These are phyloP conservation scores for Solanum hybrid DNA, from an alignment of 305 asterid species.

Conservation along the genomic window DNA sequence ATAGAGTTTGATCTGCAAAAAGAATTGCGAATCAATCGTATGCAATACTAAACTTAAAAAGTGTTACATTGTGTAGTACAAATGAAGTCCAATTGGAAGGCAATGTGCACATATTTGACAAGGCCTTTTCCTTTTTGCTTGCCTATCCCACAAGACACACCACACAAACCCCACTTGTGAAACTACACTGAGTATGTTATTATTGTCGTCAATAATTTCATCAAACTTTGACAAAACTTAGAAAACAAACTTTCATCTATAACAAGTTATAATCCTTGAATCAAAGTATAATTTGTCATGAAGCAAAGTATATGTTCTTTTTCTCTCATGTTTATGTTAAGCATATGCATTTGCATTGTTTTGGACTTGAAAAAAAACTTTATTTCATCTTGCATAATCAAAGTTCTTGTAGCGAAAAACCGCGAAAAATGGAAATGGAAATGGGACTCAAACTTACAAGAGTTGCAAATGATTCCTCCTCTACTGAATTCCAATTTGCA, in stretches of 20 bases:
- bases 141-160: background rate
- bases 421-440: constrained; percentile 40
- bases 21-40: background rate
- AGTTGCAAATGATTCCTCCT: constrained; percentile 40
- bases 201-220: background rate
- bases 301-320: constrained; percentile 60
- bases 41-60: background rate
- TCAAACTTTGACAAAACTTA: background rate
- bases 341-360: background rate
- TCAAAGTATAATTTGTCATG: background rate
- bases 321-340: constrained; percentile 7
- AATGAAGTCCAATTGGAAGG: background rate
- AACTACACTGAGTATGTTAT: background rate
- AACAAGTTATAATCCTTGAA: background rate
- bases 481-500: constrained; percentile 31
- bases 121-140: background rate
- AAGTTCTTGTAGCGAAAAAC: background rate
- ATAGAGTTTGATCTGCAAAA: background rate
- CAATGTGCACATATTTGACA: background rate
- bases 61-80: background rate
- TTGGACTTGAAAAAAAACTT: background rate
- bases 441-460: constrained; percentile 33
- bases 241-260: background rate
- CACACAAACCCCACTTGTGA: background rate
- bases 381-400: background rate